phyloP scores from a whole-genome alignment of 2,329 filamentous ascomycete genomes.

The Claviceps pazoutovae region DNA sequence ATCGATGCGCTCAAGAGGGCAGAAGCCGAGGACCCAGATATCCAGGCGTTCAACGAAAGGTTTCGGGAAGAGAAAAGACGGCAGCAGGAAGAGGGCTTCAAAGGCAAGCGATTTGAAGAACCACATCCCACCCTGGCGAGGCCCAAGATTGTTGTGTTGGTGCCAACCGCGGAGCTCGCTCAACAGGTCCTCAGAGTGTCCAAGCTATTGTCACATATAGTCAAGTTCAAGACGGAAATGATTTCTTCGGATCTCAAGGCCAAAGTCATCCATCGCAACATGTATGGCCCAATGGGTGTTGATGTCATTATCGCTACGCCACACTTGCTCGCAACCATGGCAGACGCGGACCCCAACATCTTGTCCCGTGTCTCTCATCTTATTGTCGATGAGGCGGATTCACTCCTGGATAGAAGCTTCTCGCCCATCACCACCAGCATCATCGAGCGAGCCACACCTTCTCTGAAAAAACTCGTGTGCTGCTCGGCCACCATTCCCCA shows the following conservation, averaged over 20 bases:
- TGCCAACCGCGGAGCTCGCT: conserved; percentile 87
- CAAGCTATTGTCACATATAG: conserved; percentile 68
- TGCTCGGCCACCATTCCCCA: conserved; percentile 94
- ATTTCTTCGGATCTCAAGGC: conserved; percentile 67
- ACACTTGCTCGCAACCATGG: conserved; percentile 77
- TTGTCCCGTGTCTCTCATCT: conserved; percentile 83
- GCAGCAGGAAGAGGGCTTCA: conserved; percentile 38
- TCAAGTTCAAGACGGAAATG: conserved; percentile 75
- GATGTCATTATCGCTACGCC: conserved; percentile 82
- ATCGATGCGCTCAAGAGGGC: conserved; percentile 74
- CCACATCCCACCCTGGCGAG: conserved; percentile 62
- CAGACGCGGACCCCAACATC: conserved; percentile 79
- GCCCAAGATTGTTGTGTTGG: conserved; percentile 71
- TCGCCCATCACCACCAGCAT: conserved; percentile 68
- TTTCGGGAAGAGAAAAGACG: conserved; percentile 42
- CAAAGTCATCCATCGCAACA: conserved; percentile 66
- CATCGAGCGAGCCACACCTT: conserved; percentile 67
- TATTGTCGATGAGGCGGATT: conserved; percentile 90
- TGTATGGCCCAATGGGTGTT: conserved; percentile 70
- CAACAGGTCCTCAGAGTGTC: conserved; percentile 70
- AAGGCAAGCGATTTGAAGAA: conserved; percentile 52
- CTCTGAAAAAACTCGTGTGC: conserved; percentile 72
- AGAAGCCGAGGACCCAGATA: conserved; percentile 45
- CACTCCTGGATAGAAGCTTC: conserved; percentile 87
- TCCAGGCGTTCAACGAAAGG: conserved; percentile 42